These are phyloP conservation scores for Aspergillus versicolor DNA, from an alignment of 2,329 filamentous ascomycete genomes.

Conservation along the genomic window DNA sequence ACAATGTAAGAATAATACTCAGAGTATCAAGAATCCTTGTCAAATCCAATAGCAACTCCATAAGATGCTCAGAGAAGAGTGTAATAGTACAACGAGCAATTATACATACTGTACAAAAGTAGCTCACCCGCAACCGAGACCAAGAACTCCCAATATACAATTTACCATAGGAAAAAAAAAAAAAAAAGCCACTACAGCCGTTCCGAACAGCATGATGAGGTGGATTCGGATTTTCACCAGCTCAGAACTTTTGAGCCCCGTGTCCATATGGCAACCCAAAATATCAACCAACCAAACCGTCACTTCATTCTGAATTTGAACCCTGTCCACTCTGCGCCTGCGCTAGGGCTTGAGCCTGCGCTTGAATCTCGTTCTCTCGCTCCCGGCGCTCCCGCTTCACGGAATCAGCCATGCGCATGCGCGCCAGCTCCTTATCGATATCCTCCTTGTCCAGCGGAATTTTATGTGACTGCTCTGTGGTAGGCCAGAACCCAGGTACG, in stretches of 20 bases:
- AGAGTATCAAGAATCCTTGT: constrained; percentile 6
- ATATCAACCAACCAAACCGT: not conserved
- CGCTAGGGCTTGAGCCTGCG: not conserved
- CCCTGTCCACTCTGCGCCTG: not conserved
- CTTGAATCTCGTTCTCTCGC: constrained; percentile 26
- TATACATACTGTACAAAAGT: constrained; percentile 19
- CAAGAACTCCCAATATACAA: not conserved
- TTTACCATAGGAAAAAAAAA: constrained; percentile 8
- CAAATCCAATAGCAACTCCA: constrained; percentile 26
- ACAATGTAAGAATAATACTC: not conserved
- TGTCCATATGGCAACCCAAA: not conserved
- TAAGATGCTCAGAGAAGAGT: constrained; percentile 33
- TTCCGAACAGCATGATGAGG: not conserved
- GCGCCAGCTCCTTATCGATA: constrained; percentile 75
- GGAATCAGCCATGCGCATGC: constrained; percentile 57
- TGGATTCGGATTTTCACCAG: not conserved
- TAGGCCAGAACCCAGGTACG: constrained; percentile 92
- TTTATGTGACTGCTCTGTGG: constrained; percentile 54
- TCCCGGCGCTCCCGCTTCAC: constrained; percentile 49
- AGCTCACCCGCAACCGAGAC: constrained; percentile 9
- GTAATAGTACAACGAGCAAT: constrained; percentile 26
- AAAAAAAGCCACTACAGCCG: not conserved
- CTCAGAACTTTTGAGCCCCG: not conserved
- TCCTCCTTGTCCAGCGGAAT: constrained; percentile 55
- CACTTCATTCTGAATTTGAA: constrained; percentile 15